These are phyloP conservation scores for Taphrina confusa DNA, from an alignment of 1,139 yeast genomes.

Conservation along the genomic window DNA sequence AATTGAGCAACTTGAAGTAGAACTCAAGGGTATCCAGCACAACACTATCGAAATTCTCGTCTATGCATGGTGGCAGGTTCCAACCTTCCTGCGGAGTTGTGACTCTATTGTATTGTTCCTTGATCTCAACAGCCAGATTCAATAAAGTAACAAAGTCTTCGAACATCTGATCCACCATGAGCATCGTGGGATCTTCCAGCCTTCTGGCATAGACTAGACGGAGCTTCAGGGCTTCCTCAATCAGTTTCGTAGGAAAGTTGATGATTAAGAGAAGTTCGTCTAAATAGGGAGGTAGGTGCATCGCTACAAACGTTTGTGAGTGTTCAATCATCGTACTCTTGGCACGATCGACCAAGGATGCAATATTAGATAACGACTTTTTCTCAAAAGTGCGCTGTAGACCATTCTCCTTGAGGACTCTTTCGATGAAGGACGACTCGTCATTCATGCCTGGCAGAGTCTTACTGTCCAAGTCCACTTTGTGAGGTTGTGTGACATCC, in stretches of 20 bases:
- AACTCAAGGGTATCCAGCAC: constrained; percentile 74
- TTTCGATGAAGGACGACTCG: constrained; percentile 66
- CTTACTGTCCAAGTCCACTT: constrained; percentile 36
- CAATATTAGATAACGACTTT: constrained; percentile 60
- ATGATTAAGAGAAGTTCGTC: constrained; percentile 68
- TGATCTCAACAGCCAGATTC: constrained; percentile 71
- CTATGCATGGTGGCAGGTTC: constrained; percentile 69
- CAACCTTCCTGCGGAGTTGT: constrained; percentile 74
- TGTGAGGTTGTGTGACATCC: constrained; percentile 54
- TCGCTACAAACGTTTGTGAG: constrained; percentile 61
- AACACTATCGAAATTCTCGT: constrained; percentile 67
- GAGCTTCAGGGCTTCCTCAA: constrained; percentile 75
- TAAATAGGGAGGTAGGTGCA: constrained; percentile 76
- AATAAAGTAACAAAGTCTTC: constrained; percentile 81
- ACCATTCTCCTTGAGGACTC: constrained; percentile 81
- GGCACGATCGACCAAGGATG: constrained; percentile 77
- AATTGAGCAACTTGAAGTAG: constrained; percentile 67
- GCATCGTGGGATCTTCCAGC: constrained; percentile 81
- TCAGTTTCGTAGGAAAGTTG: constrained; percentile 73
- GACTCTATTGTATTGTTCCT: constrained; percentile 65
- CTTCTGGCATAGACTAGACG: constrained; percentile 78
- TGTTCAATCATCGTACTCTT: constrained; percentile 68
- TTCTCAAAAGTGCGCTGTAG: constrained; percentile 63
- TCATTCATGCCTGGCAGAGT: constrained; percentile 36
- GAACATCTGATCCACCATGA: constrained; percentile 94